Evolutionary conservation across 2,329 filamentous ascomycete species (phyloP).

Genomic region (Trichophyton simii): DNA sequence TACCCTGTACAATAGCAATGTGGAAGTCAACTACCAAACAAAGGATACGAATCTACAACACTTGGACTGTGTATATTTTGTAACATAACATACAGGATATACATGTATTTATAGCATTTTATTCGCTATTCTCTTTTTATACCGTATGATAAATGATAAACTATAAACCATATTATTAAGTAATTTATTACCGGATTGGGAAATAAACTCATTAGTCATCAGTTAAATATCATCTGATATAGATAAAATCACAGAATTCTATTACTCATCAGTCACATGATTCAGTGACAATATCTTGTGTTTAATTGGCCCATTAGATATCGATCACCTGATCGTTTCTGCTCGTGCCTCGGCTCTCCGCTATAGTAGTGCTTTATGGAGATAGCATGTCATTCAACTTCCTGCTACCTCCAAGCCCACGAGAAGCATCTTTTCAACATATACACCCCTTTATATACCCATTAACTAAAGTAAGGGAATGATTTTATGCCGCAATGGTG

Average conservation of each 20-base stretch:
- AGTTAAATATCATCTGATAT: not conserved
- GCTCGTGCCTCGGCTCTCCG: not conserved
- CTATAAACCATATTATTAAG: not conserved
- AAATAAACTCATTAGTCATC: not conserved
- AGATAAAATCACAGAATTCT: not conserved
- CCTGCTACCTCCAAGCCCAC: not conserved
- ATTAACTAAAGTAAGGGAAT: not conserved
- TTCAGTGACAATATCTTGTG: not conserved
- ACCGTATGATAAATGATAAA: not conserved
- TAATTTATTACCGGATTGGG: not conserved
- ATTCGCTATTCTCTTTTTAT: too few relatives aligned
- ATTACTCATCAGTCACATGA: not conserved
- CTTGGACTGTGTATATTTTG: too few relatives aligned
- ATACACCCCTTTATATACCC: not conserved
- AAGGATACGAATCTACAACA: not conserved
- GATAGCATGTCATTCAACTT: not conserved
- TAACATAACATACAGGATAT: too few relatives aligned
- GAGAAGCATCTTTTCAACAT: not conserved
- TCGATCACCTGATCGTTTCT: not conserved
- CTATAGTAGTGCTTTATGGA: not conserved
- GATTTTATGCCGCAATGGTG: not conserved
- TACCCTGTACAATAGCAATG: not conserved
- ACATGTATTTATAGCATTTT: too few relatives aligned
- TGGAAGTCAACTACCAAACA: not conserved
- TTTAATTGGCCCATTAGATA: not conserved